phyloP scores from a whole-genome alignment of 306 rosid genomes.

The Lathyrus tuberosus region DNA sequence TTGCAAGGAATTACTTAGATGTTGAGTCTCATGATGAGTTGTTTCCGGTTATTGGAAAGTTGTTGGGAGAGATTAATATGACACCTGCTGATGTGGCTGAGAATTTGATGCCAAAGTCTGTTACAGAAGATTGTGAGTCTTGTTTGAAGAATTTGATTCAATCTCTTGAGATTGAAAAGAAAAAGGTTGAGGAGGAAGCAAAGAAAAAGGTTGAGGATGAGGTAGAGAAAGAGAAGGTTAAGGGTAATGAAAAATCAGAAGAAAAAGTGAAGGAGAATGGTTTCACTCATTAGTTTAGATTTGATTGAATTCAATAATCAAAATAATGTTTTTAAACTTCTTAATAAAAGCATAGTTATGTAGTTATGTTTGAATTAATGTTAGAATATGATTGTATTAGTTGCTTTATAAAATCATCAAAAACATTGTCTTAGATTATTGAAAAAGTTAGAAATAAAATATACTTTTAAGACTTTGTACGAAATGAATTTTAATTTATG shows the following conservation, averaged over 20 bases:
- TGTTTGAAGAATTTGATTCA: constrained; percentile 53
- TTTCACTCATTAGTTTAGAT: background rate
- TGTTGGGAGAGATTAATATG: constrained; percentile 51
- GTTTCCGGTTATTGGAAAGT: constrained; percentile 42
- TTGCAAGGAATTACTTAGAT: constrained; percentile 63
- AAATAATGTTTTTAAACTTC: too few relatives aligned
- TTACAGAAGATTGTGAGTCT: constrained; percentile 26
- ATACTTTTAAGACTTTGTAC: background rate
- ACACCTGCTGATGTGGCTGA: constrained; percentile 79
- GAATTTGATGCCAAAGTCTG: constrained; percentile 64
- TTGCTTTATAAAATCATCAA: too few relatives aligned
- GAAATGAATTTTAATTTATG: background rate
- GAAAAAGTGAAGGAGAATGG: constrained; percentile 21
- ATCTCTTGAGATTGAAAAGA: constrained; percentile 28
- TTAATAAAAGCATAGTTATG: background rate
- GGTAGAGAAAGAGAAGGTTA: constrained; percentile 29
- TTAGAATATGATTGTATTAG: too few relatives aligned
- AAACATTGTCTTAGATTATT: too few relatives aligned
- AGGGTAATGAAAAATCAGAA: background rate
- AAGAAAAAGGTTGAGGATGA: constrained; percentile 39
- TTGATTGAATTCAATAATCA: background rate
- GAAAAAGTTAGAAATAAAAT: background rate
- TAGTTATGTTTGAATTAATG: background rate
- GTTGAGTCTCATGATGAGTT: constrained; percentile 40
- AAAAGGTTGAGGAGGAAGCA: constrained; percentile 31